phyloP scores from a whole-genome alignment of 768 basidiomycete genomes.

The Lactarius akahatsu region DNA sequence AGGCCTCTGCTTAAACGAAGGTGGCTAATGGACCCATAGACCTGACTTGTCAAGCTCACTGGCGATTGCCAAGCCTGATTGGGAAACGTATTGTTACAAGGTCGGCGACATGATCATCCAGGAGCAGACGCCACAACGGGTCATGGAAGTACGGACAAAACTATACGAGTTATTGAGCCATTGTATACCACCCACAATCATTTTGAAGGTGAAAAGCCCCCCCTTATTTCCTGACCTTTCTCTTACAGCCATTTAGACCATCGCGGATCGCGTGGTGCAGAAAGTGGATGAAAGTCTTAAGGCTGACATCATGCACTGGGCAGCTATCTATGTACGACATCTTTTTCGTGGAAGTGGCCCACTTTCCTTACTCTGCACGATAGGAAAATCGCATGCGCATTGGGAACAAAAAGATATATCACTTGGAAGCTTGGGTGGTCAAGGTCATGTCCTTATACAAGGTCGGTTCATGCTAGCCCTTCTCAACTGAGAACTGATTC shows the following conservation, averaged over 20 bases:
- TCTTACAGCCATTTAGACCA: constrained; percentile 56
- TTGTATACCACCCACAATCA: constrained; percentile 91
- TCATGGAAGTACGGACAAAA: constrained; percentile 91
- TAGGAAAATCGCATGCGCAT: constrained; percentile 96
- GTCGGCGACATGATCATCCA: constrained; percentile 86
- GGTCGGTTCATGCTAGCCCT: constrained; percentile 41
- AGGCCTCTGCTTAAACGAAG: constrained; percentile 8
- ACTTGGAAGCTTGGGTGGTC: constrained; percentile 96
- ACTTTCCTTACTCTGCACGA: constrained; percentile 7
- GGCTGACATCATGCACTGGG: constrained; percentile 96
- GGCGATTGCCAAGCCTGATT: constrained; percentile 94
- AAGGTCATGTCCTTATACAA: constrained; percentile 94
- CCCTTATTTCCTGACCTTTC: not conserved
- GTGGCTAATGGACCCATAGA: constrained; percentile 39
- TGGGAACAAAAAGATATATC: constrained; percentile 92
- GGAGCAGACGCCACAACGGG: constrained; percentile 84
- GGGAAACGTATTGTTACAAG: constrained; percentile 96
- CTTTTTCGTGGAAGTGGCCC: not conserved
- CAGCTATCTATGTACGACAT: constrained; percentile 83
- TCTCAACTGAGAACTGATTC: constrained; percentile 1
- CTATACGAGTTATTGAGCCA: constrained; percentile 95
- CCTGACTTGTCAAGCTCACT: constrained; percentile 80
- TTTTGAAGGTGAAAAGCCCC: constrained; percentile 69
- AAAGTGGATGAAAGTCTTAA: constrained; percentile 88
- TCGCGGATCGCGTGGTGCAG: constrained; percentile 84